Percentiles rank a stretch among this genome's conserved stretches.
Conservation (phyloP, 805 yeast genomes). For the Osmozyma mogii region DNA sequence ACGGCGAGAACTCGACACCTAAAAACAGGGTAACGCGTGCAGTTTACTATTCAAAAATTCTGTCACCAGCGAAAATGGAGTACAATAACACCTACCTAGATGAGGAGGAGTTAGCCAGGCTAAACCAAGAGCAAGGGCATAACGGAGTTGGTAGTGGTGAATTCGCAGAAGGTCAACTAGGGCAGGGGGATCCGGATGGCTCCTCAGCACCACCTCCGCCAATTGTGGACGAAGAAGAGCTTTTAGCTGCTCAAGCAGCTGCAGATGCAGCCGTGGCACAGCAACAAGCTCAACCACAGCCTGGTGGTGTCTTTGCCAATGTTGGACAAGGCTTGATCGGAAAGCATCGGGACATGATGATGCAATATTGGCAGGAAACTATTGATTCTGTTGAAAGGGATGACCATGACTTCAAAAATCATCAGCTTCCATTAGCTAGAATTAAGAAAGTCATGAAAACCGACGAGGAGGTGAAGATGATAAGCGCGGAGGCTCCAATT, state of each 20-base stretch:
- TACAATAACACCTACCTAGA: constrained; percentile 24
- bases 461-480: constrained; percentile 95
- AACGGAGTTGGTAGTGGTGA: constrained; percentile 11
- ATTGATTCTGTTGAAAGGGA: constrained; percentile 79
- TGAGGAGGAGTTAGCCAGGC: constrained; percentile 17
- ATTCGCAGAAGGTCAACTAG: no score
- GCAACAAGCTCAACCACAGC: constrained; percentile 31
- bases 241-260: constrained; percentile 38
- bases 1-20: no score
- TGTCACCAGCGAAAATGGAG: no score
- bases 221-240: constrained; percentile 33
- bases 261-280: constrained; percentile 41
- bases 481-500: constrained; percentile 96
- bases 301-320: constrained; percentile 68
- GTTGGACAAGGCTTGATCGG: constrained; percentile 59
- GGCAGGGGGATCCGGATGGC: no score
- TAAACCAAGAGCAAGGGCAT: constrained; percentile 12
- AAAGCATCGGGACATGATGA: constrained; percentile 74
- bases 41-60: no score
- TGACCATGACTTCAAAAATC: constrained; percentile 87
- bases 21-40: no score
- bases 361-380: constrained; percentile 97
- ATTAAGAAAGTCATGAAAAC: constrained; percentile 97
- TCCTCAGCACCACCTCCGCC: constrained; percentile 7
- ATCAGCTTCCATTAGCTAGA: constrained; percentile 90